Percentiles rank a stretch among this genome's conserved stretches.
These are phyloP conservation scores for Aspergillus clavatus DNA, from an alignment of 2,329 filamentous ascomycete genomes.

Conservation along the genomic window DNA sequence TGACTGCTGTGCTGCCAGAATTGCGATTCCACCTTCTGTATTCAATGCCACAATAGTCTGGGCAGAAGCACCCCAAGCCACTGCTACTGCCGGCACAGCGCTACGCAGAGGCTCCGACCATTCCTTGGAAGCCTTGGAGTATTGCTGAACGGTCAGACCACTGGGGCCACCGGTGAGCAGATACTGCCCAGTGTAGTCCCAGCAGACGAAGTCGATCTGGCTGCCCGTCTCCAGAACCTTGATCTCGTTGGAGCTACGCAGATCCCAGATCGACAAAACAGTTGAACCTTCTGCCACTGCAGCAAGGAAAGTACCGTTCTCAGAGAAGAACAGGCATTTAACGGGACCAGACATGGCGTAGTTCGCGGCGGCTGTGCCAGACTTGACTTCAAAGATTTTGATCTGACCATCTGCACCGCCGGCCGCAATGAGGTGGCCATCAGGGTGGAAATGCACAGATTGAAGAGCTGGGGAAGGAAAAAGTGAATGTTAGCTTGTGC, in stretches of 20 bases:
- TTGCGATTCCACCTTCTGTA: constrained; percentile 67
- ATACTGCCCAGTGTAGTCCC: constrained; percentile 96
- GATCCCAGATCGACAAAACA: constrained; percentile 80
- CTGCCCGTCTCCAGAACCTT: constrained; percentile 84
- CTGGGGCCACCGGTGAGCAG: constrained; percentile 74
- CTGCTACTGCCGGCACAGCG: constrained; percentile 65
- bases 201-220: constrained; percentile 69
- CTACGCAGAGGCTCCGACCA: constrained; percentile 84
- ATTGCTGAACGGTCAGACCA: constrained; percentile 83
- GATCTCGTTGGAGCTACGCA: constrained; percentile 75
- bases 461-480: constrained; percentile 57
- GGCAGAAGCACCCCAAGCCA: constrained; percentile 73
- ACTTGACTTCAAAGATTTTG: constrained; percentile 83
- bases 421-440: constrained; percentile 87
- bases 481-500: background rate
- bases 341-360: constrained; percentile 65
- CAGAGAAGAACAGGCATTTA: constrained; percentile 76
- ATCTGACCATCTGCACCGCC: constrained; percentile 77
- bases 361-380: constrained; percentile 67
- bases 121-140: constrained; percentile 76
- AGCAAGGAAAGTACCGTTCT: constrained; percentile 95
- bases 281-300: constrained; percentile 72
- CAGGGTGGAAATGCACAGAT: constrained; percentile 83
- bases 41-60: constrained; percentile 71
- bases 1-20: constrained; percentile 57